phyloP scores from a whole-genome alignment of 495 filamentous ascomycete genomes.

The Penicillium macrosclerotiorum region DNA sequence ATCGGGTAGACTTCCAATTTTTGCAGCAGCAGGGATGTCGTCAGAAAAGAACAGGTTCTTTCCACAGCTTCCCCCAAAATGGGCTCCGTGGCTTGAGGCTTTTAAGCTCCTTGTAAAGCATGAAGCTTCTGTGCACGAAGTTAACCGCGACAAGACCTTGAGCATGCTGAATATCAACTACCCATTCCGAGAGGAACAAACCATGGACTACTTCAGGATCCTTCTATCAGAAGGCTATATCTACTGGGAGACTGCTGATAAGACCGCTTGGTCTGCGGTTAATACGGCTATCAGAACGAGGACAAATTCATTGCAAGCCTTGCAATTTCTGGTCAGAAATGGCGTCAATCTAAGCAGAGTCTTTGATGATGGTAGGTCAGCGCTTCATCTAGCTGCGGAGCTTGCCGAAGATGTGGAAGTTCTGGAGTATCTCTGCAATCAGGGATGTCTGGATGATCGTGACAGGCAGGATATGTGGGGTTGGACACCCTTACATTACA shows the following conservation, averaged over 20 bases:
- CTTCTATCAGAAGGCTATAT: not conserved
- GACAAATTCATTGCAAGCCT: not conserved
- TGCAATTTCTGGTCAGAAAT: not conserved
- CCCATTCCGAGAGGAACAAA: not conserved
- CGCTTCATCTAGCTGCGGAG: not conserved
- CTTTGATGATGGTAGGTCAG: not conserved
- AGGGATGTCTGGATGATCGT: not conserved
- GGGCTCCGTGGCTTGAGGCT: not conserved
- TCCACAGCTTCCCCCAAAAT: not conserved
- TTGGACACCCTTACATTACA: not conserved
- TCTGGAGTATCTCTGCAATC: not conserved
- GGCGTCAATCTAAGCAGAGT: not conserved
- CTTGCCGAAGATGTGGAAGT: not conserved
- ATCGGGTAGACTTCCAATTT: not conserved
- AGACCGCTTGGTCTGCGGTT: not conserved
- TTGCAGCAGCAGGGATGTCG: not conserved
- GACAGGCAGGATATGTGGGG: not conserved
- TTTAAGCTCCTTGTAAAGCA: not conserved
- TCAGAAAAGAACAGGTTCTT: not conserved
- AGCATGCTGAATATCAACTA: not conserved
- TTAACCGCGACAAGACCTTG: not conserved
- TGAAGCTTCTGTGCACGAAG: not conserved
- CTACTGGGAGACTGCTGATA: not conserved
- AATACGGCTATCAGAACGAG: not conserved
- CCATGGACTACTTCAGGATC: not conserved